These are phyloP conservation scores for Arthrocladium fulminans DNA, from an alignment of 2,329 filamentous ascomycete species.

Conservation along the genomic window DNA sequence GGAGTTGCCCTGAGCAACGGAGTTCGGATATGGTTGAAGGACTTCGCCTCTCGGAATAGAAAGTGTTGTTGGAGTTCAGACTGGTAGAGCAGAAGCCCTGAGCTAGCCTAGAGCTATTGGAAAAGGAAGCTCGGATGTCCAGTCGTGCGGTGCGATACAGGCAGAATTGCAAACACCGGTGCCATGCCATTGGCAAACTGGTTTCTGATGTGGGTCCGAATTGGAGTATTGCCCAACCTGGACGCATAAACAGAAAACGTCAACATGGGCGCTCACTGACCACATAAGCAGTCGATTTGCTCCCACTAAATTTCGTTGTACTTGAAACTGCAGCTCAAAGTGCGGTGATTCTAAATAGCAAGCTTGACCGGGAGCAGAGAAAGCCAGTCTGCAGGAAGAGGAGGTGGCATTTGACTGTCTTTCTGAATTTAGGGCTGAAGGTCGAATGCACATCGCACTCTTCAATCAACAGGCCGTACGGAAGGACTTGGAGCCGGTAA, in stretches of 20 bases:
- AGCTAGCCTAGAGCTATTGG: conserved; percentile 4
- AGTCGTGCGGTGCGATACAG: conserved; percentile 2
- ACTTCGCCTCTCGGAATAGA: no score
- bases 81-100: neutral
- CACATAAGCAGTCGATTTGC: conserved; percentile 1
- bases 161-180: conserved; percentile 1
- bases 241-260: conserved; percentile 3
- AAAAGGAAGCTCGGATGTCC: conserved; percentile 2
- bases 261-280: conserved; percentile 1
- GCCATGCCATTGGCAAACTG: neutral
- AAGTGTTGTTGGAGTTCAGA: no score
- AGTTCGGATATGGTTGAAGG: no score
- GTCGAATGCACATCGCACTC: no score
- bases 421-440: no score
- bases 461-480: no score
- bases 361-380: no score
- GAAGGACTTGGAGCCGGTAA: neutral
- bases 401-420: no score
- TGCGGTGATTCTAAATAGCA: neutral
- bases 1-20: no score
- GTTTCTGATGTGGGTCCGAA: neutral
- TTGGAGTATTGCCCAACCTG: neutral
- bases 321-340: neutral
- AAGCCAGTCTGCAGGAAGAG: no score
- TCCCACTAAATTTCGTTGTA: neutral